phyloP scores from a whole-genome alignment of 352 stramenopile genomes.

The Globisporangium mamillatum region DNA sequence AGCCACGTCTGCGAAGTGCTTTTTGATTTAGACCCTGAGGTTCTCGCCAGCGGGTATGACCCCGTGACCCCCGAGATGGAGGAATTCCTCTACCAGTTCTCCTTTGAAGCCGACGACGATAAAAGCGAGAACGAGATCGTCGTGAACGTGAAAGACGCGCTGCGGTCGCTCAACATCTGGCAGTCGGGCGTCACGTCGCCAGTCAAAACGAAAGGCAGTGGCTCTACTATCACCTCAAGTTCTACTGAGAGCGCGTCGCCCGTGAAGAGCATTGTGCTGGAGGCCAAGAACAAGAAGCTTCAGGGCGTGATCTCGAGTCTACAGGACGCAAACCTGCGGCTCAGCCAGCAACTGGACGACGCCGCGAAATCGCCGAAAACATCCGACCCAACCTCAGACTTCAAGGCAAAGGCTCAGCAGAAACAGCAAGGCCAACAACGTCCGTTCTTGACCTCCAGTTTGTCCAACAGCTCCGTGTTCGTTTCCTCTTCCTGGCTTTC shows the following conservation, averaged over 20 bases:
- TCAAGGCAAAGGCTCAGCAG: no score
- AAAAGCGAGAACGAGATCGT: slow-evolving; percentile 25
- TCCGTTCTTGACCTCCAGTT: not conserved
- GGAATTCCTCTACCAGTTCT: slow-evolving; percentile 47
- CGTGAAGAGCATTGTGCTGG: slow-evolving; percentile 19
- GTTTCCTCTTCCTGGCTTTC: slow-evolving; percentile 2
- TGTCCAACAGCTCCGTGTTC: not conserved
- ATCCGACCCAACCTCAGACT: not conserved
- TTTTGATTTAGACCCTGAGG: slow-evolving; percentile 43
- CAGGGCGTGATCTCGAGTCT: slow-evolving; percentile 36
- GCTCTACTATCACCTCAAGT: not conserved
- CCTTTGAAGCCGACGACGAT: slow-evolving; percentile 25
- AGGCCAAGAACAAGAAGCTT: slow-evolving; percentile 50
- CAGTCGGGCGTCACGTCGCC: slow-evolving; percentile 11
- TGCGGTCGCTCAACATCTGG: slow-evolving; percentile 63
- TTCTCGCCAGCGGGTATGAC: slow-evolving; percentile 17
- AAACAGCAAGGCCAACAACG: not conserved
- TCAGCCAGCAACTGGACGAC: slow-evolving; percentile 36
- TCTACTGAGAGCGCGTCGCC: not conserved
- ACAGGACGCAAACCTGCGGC: slow-evolving; percentile 38
- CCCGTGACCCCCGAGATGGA: slow-evolving; percentile 60
- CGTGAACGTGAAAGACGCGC: slow-evolving; percentile 51
- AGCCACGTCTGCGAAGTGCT: slow-evolving; percentile 54
- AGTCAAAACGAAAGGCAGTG: slow-evolving; percentile 1
- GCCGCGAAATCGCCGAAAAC: slow-evolving; percentile 5